Base-by-base conservation (phyloP, 1,284 basidiomycete genomes). In the Austropuccinia psidii region DNA sequence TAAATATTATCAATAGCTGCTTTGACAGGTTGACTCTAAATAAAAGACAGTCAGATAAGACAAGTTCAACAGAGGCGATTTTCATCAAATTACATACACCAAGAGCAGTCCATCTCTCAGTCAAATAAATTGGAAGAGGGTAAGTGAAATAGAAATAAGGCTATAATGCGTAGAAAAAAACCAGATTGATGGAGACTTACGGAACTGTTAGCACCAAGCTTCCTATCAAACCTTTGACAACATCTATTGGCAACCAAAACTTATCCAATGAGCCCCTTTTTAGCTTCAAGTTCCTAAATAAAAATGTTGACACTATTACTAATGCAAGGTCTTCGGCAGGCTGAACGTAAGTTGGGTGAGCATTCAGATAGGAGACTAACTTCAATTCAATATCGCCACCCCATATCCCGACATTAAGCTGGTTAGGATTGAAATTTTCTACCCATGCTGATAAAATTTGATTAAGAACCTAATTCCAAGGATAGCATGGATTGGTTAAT, bases 231-330 rank as follows among this genome's bases (percentile, higher is more conserved):
- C 80, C 96, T 84, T 98, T 93, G 24, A 93, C 84, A 35, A 99
- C 93, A 83, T 98, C 94, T 4, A 99, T 89, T 0, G 97, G 97
- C 21, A 99, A 84, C 73, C 92, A 87, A 80, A 98, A 96, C 81
- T 97, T 94, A 82, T 99, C 96, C 74, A 99, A 84, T 0, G 92
- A 93, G 52, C 90, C 90, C 81, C 89, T 94, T 84, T 97, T 98
- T 77, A 99, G 61, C 33, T 74, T 74, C 11, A 74, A 50, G 50
- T 74, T 31, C 61, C 72, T 74, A n/a, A 29, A 24, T 1, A 69
- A 41, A 24, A 27, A 43, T 29, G 27, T 54, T 1, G n/a, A 29
- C 21, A 55, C n/a, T n/a, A n/a, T n/a, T n/a, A n/a, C n/a, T n/a
- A n/a, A n/a, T n/a, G n/a, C n/a, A n/a, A n/a, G n/a, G n/a, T n/a